Evolutionary conservation across 148 eudicot genomes (phyloP), one percentile per base, ranked within the genome.

Genomic region (Nepenthes mirabilis): DNA sequence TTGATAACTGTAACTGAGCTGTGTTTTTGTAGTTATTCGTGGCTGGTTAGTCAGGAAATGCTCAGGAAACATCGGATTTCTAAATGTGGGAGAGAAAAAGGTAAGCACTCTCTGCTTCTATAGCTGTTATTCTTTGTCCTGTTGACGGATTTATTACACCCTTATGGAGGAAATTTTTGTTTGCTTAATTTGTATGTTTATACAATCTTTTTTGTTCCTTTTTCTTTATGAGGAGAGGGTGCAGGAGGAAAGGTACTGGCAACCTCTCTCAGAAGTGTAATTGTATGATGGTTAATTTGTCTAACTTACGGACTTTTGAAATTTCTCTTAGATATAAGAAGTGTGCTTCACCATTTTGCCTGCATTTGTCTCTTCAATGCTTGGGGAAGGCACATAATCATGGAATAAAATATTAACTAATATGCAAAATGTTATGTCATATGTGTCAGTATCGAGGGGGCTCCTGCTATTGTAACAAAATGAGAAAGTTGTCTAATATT

Each of bases 31-130:
- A 93, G 98, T 73, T 62, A 74, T 86, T 63, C 96, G 98, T 33
- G 98, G 95, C 52, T 93, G 95, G 87, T 74, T 88, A 58, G 95
- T 88, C 57, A 75, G 98, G 71, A 86, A 83, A 73, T 93, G 96
- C 79, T 85, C 96, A 36, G 95, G 95, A 61, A 90, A 88, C 56
- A 74, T 84, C 67, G 96, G 81, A 58, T 61, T 88, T 66, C 76
- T 88, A 9, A 87, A 83, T 62, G 74, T 74, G 54, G 98, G 90
- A 35, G 72, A 71, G 12, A 78, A 64, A 72, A 79, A 80, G 85
- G 96, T 85, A 77, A 63, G 14, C 54, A 59, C 10, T 49, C 40
- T 65, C 50, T 43, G 35, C 59, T 34, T 61, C 13, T 63, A 54
- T 1, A 11, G 53, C 37, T 35, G 37, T 56, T 1, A 34, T 36